A percentile compares a stretch with the other conserved stretches of the same genome.
Evolutionary conservation across 2,329 filamentous ascomycete genomes (phyloP).

Genomic region (Arthrobotrys megalospora): DNA sequence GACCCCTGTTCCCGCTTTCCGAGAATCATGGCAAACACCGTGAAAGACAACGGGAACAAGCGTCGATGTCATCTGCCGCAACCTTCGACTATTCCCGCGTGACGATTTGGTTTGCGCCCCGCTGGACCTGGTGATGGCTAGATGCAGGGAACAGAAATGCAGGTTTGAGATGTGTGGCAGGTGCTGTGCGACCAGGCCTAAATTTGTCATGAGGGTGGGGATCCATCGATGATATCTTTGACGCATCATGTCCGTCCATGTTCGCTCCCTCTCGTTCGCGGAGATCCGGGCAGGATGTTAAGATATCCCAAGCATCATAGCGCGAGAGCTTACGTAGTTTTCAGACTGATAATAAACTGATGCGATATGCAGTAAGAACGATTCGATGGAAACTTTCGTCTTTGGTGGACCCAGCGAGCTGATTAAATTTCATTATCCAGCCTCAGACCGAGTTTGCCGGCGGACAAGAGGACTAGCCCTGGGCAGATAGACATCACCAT

Average conservation of each 20-base stretch:
- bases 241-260: not conserved
- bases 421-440: conserved; percentile 20
- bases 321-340: conserved; percentile 42
- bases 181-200: conserved; percentile 39
- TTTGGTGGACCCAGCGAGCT: conserved; percentile 4
- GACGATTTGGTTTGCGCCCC: conserved; percentile 19
- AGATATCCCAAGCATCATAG: conserved; percentile 17
- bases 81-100: conserved; percentile 36
- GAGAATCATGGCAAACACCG: conserved; percentile 20
- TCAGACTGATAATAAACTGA: conserved; percentile 26
- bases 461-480: not conserved
- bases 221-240: conserved; percentile 9
- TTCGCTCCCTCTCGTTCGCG: conserved; percentile 20
- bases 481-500: conserved; percentile 31
- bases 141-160: conserved; percentile 35
- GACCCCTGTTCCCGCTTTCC: conserved; percentile 32
- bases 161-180: conserved; percentile 30
- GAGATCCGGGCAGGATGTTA: not conserved
- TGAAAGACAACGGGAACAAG: conserved; percentile 17
- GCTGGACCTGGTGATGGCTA: conserved; percentile 14
- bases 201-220: conserved; percentile 32
- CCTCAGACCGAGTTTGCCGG: conserved; percentile 44
- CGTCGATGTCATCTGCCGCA: conserved; percentile 31
- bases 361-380: conserved; percentile 25
- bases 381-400: conserved; percentile 7